Evolutionary conservation across 1,284 basidiomycete genomes (phyloP).

Genomic region (Ustanciosporium gigantosporum): DNA sequence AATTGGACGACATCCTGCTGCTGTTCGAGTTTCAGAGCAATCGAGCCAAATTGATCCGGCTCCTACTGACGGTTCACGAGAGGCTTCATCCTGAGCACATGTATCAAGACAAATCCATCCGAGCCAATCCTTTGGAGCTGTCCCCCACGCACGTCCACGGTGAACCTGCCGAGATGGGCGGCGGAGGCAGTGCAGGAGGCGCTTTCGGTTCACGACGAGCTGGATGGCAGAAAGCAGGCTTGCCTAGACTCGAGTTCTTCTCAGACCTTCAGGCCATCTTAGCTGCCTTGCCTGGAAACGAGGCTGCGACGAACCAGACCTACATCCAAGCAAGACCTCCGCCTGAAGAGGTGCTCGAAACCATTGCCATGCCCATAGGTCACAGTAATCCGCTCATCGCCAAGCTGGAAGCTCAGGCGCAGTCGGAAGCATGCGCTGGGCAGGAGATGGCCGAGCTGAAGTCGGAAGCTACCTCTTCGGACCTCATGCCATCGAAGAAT

Average conservation of each 20-base stretch:
- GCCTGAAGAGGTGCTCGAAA: slow-evolving; percentile 7
- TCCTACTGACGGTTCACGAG: slow-evolving; percentile 43
- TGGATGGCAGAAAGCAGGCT: slow-evolving; percentile 30
- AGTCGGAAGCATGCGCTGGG: not conserved
- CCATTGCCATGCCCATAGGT: slow-evolving; percentile 24
- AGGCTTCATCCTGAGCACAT: slow-evolving; percentile 38
- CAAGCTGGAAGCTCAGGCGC: slow-evolving; percentile 24
- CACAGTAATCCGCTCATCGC: slow-evolving; percentile 19
- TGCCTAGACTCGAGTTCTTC: slow-evolving; percentile 41
- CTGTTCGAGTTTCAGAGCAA: slow-evolving; percentile 50
- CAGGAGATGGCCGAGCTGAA: not conserved
- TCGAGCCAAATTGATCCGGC: slow-evolving; percentile 33
- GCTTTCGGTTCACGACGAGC: slow-evolving; percentile 24
- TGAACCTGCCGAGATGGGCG: slow-evolving; percentile 22
- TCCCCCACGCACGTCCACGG: slow-evolving; percentile 30
- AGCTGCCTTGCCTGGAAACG: slow-evolving; percentile 27
- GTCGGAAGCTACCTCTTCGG: too few species aligned
- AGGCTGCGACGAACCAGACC: slow-evolving; percentile 14
- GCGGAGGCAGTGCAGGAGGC: slow-evolving; percentile 7
- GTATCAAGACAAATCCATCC: slow-evolving; percentile 24
- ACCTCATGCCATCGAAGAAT: not conserved
- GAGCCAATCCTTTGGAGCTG: slow-evolving; percentile 25
- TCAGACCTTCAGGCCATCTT: slow-evolving; percentile 28
- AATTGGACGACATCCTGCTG: slow-evolving; percentile 40
- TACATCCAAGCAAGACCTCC: slow-evolving; percentile 15